Conservation (phyloP, 192 early-diverging fungal species). For the Thamnidium elegans region DNA sequence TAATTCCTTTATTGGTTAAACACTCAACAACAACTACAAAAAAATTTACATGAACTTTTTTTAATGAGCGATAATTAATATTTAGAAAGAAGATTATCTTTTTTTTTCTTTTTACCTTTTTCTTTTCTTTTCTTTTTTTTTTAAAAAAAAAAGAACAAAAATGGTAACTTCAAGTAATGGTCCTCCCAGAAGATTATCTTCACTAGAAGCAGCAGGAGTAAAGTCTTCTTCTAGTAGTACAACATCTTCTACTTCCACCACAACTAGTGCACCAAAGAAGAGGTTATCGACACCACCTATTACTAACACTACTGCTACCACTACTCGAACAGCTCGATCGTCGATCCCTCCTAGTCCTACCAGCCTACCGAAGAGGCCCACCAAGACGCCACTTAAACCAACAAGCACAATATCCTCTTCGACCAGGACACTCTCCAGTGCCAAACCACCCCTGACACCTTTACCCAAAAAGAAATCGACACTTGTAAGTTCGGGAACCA, state of each 20-base stretch:
- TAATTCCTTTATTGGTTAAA: too few species aligned
- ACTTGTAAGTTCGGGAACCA: too few species aligned
- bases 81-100: neutral
- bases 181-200: neutral
- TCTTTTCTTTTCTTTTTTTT: neutral
- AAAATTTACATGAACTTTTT: too few species aligned
- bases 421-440: too few species aligned
- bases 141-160: neutral
- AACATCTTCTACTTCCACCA: neutral
- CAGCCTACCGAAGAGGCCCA: neutral
- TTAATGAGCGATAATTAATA: too few species aligned
- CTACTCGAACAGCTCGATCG: neutral
- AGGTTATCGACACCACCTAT: neutral
- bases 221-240: neutral
- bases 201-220: conserved; percentile 11
- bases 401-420: too few species aligned
- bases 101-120: conserved; percentile 3
- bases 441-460: too few species aligned
- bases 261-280: neutral
- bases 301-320: neutral
- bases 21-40: too few species aligned
- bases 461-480: too few species aligned
- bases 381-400: neutral
- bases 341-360: too few species aligned
- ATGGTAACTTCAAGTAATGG: neutral